Percentiles rank a stretch among this genome's conserved stretches.
Evolutionary conservation across 345 rosid species (phyloP).

Genomic region (Citrus glauca): DNA sequence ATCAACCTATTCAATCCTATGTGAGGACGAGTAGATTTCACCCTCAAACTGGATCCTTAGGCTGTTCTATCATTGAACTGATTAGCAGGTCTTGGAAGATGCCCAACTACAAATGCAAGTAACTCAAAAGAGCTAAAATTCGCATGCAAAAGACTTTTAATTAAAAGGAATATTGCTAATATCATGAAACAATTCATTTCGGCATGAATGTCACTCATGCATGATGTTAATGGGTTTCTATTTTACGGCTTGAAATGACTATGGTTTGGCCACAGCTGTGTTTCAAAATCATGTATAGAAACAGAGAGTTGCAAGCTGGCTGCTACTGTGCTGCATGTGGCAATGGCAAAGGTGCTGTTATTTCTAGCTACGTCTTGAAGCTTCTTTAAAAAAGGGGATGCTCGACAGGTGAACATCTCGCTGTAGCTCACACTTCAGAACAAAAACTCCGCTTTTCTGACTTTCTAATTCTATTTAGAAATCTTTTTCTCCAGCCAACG

Average conservation of each 20-base stretch:
- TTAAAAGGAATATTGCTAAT: not conserved
- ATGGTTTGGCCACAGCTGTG: constrained; percentile 18
- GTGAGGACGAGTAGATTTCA: no score
- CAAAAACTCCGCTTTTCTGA: not conserved
- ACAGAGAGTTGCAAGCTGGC: constrained; percentile 12
- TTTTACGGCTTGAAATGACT: not conserved
- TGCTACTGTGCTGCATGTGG: not conserved
- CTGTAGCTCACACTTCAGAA: not conserved
- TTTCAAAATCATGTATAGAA: not conserved
- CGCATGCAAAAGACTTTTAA: no score
- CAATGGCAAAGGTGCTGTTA: not conserved
- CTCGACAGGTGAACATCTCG: not conserved
- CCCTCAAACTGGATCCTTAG: no score
- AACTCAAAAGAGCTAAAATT: no score
- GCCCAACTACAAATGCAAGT: no score
- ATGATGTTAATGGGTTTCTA: not conserved
- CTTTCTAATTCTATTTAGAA: not conserved
- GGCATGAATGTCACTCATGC: not conserved
- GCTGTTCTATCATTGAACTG: no score
- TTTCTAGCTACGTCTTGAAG: not conserved
- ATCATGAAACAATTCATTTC: not conserved
- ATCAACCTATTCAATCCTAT: no score
- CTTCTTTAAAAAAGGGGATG: not conserved
- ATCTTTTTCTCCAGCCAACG: not conserved
- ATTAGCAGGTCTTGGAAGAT: no score